phyloP scores from a whole-genome alignment of 2,329 filamentous ascomycete genomes.

The Magnaporthiopsis rhizophila region DNA sequence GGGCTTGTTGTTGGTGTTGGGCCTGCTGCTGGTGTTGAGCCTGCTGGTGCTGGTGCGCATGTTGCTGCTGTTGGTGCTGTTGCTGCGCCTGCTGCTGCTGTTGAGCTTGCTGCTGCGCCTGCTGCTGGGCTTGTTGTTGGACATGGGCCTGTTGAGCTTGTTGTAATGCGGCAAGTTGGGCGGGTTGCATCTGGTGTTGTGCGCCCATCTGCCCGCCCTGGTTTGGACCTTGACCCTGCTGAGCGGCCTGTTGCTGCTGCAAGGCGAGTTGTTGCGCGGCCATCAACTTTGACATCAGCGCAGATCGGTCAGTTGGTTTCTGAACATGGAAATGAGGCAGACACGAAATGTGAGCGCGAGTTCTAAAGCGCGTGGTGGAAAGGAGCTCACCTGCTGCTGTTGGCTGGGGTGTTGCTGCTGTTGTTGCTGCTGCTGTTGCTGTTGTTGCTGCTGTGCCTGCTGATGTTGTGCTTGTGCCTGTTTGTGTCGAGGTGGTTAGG shows the following conservation, averaged over 20 bases:
- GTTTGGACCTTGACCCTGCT: conserved; percentile 33
- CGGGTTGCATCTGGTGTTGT: conserved; percentile 36
- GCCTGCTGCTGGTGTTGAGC: too few relatives aligned
- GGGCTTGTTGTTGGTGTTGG: too few relatives aligned
- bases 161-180: conserved; percentile 26
- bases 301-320: background rate
- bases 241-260: conserved; percentile 37
- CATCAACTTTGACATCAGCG: conserved; percentile 25
- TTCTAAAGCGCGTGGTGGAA: background rate
- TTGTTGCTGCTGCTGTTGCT: conserved; percentile 13
- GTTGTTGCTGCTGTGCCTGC: too few relatives aligned
- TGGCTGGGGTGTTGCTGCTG: background rate
- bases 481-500: background rate
- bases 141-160: conserved; percentile 18
- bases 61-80: too few relatives aligned
- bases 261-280: conserved; percentile 40
- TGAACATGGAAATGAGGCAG: background rate
- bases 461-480: too few relatives aligned
- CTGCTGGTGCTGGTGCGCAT: too few relatives aligned
- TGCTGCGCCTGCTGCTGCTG: too few relatives aligned
- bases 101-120: too few relatives aligned
- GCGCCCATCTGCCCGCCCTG: conserved; percentile 41
- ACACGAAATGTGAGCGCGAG: too few relatives aligned
- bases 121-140: too few relatives aligned
- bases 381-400: conserved; percentile 12